phyloP scores from a whole-genome alignment of 2,329 filamentous ascomycete species.

The Cryphonectria japonica region DNA sequence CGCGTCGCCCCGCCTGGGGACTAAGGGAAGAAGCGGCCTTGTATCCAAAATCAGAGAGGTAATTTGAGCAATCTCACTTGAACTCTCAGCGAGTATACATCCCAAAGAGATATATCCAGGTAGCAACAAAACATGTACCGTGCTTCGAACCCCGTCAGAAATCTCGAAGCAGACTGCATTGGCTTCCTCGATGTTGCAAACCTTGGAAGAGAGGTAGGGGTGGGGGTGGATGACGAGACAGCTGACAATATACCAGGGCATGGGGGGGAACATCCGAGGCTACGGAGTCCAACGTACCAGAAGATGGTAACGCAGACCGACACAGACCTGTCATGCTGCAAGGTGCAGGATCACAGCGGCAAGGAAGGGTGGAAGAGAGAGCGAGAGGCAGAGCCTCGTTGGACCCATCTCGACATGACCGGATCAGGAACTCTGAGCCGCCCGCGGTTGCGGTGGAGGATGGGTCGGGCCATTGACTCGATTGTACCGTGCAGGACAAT shows the following conservation, averaged over 20 bases:
- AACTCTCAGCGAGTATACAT: too few species aligned
- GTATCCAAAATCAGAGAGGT: not conserved
- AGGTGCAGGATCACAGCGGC: slow-evolving; percentile 2
- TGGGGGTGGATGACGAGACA: not conserved
- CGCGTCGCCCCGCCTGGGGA: not conserved
- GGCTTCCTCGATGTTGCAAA: not conserved
- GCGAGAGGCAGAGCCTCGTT: not conserved
- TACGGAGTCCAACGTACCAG: not conserved
- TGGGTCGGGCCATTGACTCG: not conserved
- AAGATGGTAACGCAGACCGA: not conserved
- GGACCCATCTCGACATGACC: not conserved
- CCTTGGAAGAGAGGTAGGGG: not conserved
- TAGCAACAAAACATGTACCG: not conserved
- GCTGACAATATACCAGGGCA: not conserved
- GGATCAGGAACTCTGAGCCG: slow-evolving; percentile 16
- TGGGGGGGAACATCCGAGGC: not conserved
- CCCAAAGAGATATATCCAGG: not conserved
- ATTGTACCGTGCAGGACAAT: not conserved
- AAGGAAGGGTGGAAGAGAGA: not conserved
- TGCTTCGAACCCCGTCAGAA: not conserved
- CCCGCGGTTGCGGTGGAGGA: slow-evolving; percentile 2
- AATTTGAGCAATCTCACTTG: slow-evolving; percentile 5
- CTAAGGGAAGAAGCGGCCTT: slow-evolving; percentile 1
- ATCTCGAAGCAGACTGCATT: not conserved
- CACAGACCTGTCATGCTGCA: not conserved